Percentiles rank a stretch among this genome's conserved stretches.
Evolutionary conservation across 805 yeast species (phyloP).

Genomic region (Candida orba): DNA sequence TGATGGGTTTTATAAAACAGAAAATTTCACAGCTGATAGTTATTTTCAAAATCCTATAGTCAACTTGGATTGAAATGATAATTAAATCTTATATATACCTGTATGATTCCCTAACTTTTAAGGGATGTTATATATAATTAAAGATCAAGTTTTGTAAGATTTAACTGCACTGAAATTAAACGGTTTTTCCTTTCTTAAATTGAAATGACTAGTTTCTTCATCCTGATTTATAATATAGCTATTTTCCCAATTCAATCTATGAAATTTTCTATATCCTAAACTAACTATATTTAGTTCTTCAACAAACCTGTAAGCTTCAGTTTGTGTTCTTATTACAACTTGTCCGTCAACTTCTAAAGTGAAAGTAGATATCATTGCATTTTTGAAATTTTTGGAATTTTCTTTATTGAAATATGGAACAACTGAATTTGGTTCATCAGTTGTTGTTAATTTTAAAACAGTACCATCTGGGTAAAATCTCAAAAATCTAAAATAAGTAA

Average conservation of each 20-base stretch:
- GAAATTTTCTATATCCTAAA: slow-evolving; percentile 57
- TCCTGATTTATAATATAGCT: slow-evolving; percentile 55
- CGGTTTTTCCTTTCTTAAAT: slow-evolving; percentile 65
- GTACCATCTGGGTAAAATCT: slow-evolving; percentile 77
- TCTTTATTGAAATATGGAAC: slow-evolving; percentile 44
- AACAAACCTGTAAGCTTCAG: slow-evolving; percentile 51
- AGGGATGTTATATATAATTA: not conserved
- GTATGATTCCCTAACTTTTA: no score
- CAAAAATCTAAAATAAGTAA: slow-evolving; percentile 81
- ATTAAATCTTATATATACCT: not conserved
- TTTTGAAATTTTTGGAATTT: slow-evolving; percentile 27
- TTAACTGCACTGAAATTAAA: slow-evolving; percentile 67
- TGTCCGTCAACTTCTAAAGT: slow-evolving; percentile 47
- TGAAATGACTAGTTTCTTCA: slow-evolving; percentile 47
- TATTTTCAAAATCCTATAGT: no score
- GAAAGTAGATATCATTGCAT: slow-evolving; percentile 31
- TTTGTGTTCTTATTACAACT: slow-evolving; percentile 50
- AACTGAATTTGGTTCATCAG: slow-evolving; percentile 62
- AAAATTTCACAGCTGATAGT: no score
- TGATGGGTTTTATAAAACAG: no score
- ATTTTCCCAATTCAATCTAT: slow-evolving; percentile 64
- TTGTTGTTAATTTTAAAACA: slow-evolving; percentile 61
- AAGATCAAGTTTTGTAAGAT: slow-evolving; percentile 19
- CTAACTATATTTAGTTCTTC: slow-evolving; percentile 55
- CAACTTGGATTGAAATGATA: not conserved